Conservation (phyloP, 352 stramenopile species). For the Globisporangium yorkense region DNA sequence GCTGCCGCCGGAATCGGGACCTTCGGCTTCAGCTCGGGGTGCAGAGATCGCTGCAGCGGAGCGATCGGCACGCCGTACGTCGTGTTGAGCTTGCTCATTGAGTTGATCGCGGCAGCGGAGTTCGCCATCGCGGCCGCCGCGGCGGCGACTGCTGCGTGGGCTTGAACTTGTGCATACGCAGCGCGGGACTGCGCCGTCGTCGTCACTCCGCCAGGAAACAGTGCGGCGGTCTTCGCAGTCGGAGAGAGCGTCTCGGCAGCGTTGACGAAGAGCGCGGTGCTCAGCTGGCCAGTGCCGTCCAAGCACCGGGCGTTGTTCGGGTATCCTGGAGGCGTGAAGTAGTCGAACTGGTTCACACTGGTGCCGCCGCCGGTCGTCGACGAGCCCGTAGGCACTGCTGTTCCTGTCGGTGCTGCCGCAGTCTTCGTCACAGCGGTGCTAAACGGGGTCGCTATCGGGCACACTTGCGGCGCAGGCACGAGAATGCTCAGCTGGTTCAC, state of each 20-base stretch:
- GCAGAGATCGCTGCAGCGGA: constrained; percentile 31
- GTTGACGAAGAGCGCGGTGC: constrained; percentile 30
- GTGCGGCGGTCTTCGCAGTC: constrained; percentile 21
- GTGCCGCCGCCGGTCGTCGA: background rate
- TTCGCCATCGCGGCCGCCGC: constrained; percentile 54
- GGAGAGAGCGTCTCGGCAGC: constrained; percentile 33
- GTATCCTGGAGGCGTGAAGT: constrained; percentile 57
- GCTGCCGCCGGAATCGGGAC: constrained; percentile 16
- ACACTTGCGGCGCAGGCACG: constrained; percentile 26
- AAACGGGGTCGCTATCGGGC: constrained; percentile 23
- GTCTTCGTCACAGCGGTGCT: constrained; percentile 1
- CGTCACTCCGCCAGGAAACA: constrained; percentile 11
- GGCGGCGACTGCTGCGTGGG: constrained; percentile 20
- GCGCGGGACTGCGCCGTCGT: constrained; percentile 3
- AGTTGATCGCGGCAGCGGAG: constrained; percentile 41
- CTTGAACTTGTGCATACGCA: constrained; percentile 19
- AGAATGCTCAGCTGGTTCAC: constrained; percentile 22
- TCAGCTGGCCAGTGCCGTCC: constrained; percentile 20
- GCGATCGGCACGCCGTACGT: constrained; percentile 49
- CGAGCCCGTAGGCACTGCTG: background rate
- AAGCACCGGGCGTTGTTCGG: constrained; percentile 21
- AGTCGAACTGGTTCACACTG: constrained; percentile 29
- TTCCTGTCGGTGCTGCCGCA: background rate
- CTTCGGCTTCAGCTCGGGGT: constrained; percentile 36
- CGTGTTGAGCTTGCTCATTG: constrained; percentile 47